Percentiles rank a stretch among this genome's conserved stretches.
phyloP scores from a whole-genome alignment of 306 rosid species.

The Fragaria iinumae region DNA sequence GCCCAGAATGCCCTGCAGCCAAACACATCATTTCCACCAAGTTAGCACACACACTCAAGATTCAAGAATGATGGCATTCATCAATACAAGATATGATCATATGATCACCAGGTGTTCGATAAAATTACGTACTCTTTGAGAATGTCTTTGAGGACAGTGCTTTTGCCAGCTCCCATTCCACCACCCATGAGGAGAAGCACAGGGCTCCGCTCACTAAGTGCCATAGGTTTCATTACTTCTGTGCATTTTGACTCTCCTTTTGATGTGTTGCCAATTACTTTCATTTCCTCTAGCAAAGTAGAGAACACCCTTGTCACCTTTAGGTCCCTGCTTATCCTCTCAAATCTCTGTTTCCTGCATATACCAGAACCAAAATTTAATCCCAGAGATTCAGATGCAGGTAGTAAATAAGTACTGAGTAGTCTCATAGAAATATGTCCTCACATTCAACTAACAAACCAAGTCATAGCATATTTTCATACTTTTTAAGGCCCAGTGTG shows the following conservation, averaged over 20 bases:
- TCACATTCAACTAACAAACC: neutral
- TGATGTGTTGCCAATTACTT: constrained; percentile 43
- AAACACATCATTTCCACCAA: constrained; percentile 14
- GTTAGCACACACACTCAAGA: neutral
- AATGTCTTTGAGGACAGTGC: constrained; percentile 87
- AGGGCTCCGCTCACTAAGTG: constrained; percentile 66
- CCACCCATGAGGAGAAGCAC: constrained; percentile 90
- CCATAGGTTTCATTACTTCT: constrained; percentile 49
- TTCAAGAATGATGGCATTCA: neutral
- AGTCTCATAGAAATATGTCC: neutral
- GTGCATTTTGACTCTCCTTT: constrained; percentile 33
- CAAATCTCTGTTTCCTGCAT: constrained; percentile 68
- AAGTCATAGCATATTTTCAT: neutral
- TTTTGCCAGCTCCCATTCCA: constrained; percentile 98
- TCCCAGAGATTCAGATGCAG: neutral
- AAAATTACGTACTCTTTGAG: constrained; percentile 69
- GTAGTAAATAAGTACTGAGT: neutral
- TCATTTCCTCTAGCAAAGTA: constrained; percentile 78
- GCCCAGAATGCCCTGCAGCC: constrained; percentile 68
- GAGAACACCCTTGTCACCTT: constrained; percentile 63
- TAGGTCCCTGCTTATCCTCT: constrained; percentile 49
- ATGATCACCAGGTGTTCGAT: neutral
- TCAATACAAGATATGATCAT: neutral
- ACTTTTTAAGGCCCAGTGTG: no score
- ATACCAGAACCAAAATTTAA: neutral